Conservation (phyloP, 495 filamentous ascomycete species). For the Penicillium coprophilum region DNA sequence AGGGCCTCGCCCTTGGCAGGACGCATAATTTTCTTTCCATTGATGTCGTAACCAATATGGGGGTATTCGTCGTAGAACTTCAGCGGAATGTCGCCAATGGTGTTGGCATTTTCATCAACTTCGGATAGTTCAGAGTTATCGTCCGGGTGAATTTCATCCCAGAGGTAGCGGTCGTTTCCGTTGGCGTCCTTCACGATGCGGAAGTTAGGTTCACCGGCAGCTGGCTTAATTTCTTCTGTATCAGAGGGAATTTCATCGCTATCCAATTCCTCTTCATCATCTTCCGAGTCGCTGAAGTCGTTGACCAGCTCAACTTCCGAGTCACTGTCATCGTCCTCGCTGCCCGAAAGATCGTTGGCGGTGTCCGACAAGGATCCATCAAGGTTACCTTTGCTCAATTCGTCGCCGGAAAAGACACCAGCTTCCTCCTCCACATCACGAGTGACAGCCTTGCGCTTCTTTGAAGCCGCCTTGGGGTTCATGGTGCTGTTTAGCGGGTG, state of each 20-base stretch:
- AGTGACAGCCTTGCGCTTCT: conserved; percentile 61
- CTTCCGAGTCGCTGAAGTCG: conserved; percentile 44
- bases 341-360: conserved; percentile 48
- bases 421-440: conserved; percentile 53
- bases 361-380: conserved; percentile 65
- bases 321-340: conserved; percentile 45
- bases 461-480: conserved; percentile 42
- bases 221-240: conserved; percentile 28
- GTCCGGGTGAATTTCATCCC: conserved; percentile 87
- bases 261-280: conserved; percentile 46
- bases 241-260: conserved; percentile 55
- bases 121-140: conserved; percentile 96
- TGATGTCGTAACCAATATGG: conserved; percentile 98
- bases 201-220: conserved; percentile 38
- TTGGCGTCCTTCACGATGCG: conserved; percentile 64
- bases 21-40: conserved; percentile 95
- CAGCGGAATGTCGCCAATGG: conserved; percentile 91
- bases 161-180: conserved; percentile 72
- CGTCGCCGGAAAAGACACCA: conserved; percentile 60
- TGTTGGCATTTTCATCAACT: conserved; percentile 74
- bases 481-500: conserved; percentile 27
- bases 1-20: conserved; percentile 92
- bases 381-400: conserved; percentile 61
- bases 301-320: conserved; percentile 48
- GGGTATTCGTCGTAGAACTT: conserved; percentile 96